Percentiles rank a stretch among this genome's conserved stretches.
phyloP scores from a whole-genome alignment of 2,329 filamentous ascomycete genomes.

The Verticillium isaacii region DNA sequence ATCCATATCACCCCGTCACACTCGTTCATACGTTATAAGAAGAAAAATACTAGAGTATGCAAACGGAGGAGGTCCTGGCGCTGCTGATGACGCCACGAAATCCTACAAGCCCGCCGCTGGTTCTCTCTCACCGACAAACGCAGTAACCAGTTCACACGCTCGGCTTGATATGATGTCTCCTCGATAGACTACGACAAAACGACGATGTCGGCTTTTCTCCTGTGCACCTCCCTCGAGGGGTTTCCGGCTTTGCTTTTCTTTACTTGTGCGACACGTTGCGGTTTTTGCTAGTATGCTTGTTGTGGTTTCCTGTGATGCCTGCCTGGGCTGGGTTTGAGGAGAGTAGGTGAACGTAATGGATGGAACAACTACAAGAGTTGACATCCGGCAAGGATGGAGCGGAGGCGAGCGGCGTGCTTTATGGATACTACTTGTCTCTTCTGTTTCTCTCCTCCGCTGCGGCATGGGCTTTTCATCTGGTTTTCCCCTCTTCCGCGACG shows the following conservation, averaged over 20 bases:
- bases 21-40: not conserved
- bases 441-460: too few relatives aligned
- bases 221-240: not conserved
- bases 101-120: not conserved
- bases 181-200: slow-evolving; percentile 6
- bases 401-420: not conserved
- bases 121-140: not conserved
- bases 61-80: not conserved
- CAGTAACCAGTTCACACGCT: not conserved
- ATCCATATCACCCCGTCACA: not conserved
- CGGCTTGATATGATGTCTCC: not conserved
- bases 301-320: not conserved
- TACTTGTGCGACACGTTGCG: not conserved
- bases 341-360: not conserved
- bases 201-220: not conserved
- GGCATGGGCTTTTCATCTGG: too few relatives aligned
- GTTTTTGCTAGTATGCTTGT: not conserved
- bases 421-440: not conserved
- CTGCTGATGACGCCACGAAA: not conserved
- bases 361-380: not conserved
- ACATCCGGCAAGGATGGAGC: not conserved
- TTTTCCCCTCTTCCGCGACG: not conserved
- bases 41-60: not conserved
- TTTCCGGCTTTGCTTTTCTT: not conserved
- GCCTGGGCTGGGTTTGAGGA: not conserved